phyloP scores from a whole-genome alignment of 1,284 basidiomycete genomes.

The Ceratobasidium sp. region DNA sequence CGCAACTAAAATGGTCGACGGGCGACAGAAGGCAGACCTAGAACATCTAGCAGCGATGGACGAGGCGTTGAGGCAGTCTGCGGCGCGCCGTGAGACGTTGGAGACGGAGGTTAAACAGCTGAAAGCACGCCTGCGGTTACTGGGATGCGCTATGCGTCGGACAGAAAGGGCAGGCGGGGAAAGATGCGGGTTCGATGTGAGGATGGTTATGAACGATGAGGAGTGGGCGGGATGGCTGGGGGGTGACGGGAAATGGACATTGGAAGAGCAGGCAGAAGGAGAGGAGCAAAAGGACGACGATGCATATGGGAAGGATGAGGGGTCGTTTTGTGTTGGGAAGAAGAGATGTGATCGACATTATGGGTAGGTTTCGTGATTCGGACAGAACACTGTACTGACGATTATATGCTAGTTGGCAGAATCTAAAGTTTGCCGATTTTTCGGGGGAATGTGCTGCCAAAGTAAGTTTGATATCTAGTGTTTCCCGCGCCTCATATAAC shows the following conservation, averaged over 20 bases:
- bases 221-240: conserved; percentile 71
- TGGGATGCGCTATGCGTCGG: conserved; percentile 66
- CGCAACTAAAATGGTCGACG: conserved; percentile 25
- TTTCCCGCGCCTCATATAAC: background rate
- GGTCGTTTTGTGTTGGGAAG: conserved; percentile 81
- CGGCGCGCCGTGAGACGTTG: conserved; percentile 1
- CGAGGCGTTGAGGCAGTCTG: conserved; percentile 27
- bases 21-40: conserved; percentile 33
- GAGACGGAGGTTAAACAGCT: conserved; percentile 32
- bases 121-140: conserved; percentile 56
- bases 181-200: conserved; percentile 86
- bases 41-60: conserved; percentile 19
- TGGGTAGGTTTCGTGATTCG: conserved; percentile 65
- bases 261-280: conserved; percentile 63
- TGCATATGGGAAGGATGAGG: conserved; percentile 60
- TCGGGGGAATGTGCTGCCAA: conserved; percentile 77
- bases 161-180: conserved; percentile 68
- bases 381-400: conserved; percentile 22
- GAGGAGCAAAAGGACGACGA: conserved; percentile 51
- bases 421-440: conserved; percentile 76
- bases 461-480: conserved; percentile 51
- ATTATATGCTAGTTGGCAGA: conserved; percentile 71
- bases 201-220: conserved; percentile 81
- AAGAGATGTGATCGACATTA: conserved; percentile 81
- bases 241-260: conserved; percentile 66